Conservation (phyloP, 2,329 filamentous ascomycete species). For the Colletotrichum agaves region DNA sequence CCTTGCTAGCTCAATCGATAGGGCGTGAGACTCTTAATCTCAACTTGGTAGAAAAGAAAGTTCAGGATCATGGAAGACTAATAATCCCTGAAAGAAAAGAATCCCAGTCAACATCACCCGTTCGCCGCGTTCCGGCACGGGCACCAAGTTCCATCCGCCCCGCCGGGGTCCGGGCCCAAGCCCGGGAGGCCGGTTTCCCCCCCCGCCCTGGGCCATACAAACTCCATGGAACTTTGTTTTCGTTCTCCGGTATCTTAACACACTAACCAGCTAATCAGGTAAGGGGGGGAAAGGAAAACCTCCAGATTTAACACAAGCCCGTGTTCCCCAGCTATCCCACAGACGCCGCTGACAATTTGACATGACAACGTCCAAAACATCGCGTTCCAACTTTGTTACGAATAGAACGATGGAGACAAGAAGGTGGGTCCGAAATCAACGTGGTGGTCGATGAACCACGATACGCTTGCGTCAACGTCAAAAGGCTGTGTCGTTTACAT, state of each 20-base stretch:
- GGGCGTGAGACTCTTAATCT: slow-evolving; percentile 76
- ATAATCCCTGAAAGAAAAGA: not conserved
- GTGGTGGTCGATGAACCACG: not conserved
- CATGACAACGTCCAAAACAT: slow-evolving; percentile 5
- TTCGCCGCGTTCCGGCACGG: slow-evolving; percentile 1
- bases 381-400: too few species aligned
- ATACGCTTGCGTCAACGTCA: slow-evolving; percentile 44
- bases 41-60: slow-evolving; percentile 16
- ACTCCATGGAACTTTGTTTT: not conserved
- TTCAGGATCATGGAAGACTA: not conserved
- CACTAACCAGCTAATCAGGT: not conserved
- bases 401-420: not conserved
- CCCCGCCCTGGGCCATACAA: not conserved
- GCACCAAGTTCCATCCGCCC: not conserved
- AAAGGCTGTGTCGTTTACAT: not conserved
- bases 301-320: not conserved
- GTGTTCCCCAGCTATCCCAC: not conserved
- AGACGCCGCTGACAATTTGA: slow-evolving; percentile 8
- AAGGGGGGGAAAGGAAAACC: not conserved
- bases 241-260: not conserved
- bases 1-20: slow-evolving; percentile 74
- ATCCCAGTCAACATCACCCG: not conserved
- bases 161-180: not conserved
- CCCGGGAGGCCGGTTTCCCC: not conserved
- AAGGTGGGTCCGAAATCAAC: not conserved